A percentile compares a stretch with the other conserved stretches of the same genome.
phyloP scores from a whole-genome alignment of 805 yeast species.

The Kregervanrija fluxuum region DNA sequence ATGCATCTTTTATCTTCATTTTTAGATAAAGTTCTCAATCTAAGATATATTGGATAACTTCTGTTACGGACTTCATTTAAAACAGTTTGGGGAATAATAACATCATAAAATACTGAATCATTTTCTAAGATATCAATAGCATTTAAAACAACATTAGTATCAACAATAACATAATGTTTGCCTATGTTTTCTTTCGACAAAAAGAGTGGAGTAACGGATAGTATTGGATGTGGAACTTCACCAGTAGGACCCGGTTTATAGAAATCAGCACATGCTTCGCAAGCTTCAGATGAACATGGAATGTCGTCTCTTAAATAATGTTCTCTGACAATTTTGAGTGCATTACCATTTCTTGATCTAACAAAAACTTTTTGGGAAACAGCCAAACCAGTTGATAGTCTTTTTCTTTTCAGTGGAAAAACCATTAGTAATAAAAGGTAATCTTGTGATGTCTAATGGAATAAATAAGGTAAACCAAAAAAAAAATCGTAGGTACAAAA shows the following conservation, averaged over 20 bases:
- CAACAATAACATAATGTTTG: conserved; percentile 77
- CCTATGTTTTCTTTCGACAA: conserved; percentile 38
- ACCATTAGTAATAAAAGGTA: not conserved
- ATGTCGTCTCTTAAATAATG: conserved; percentile 90
- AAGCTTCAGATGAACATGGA: conserved; percentile 76
- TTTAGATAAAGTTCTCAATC: conserved; percentile 72
- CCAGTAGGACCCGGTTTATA: conserved; percentile 62
- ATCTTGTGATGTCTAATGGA: too few relatives aligned
- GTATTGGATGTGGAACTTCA: conserved; percentile 54
- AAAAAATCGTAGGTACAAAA: too few relatives aligned
- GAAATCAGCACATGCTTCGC: conserved; percentile 51
- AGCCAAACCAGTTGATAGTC: conserved; percentile 44
- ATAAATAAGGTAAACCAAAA: too few relatives aligned
- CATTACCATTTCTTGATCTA: conserved; percentile 82
- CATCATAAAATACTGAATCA: conserved; percentile 71
- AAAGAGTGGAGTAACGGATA: conserved; percentile 53
- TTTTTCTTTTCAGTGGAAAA: conserved; percentile 28
- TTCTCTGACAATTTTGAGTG: conserved; percentile 86
- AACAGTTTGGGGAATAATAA: conserved; percentile 91
- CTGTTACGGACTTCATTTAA: conserved; percentile 86
- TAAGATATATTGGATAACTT: conserved; percentile 80
- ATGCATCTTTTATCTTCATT: conserved; percentile 75
- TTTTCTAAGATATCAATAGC: conserved; percentile 88
- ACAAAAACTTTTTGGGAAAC: conserved; percentile 89
- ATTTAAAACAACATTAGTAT: conserved; percentile 80